Base-by-base conservation (phyloP, 371 early-diverging fungal species). In the Mortierella sp. region DNA sequence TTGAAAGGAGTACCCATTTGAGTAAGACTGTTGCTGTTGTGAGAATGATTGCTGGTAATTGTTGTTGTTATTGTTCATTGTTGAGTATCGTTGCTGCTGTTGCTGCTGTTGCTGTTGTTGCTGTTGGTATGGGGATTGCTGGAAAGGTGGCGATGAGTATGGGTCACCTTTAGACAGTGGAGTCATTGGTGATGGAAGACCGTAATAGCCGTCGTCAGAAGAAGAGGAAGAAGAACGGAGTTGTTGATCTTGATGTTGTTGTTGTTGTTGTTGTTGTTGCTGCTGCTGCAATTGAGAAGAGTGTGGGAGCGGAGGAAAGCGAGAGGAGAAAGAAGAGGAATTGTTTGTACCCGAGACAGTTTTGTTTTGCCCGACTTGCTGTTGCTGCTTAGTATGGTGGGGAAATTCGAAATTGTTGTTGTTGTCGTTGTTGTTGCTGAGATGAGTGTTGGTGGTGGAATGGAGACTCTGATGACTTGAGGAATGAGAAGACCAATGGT, bases 401-500 rank as follows among this genome's bases (percentile, higher is more conserved):
- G 55, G 55, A 55, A 24, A 24, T 24, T 55, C 28, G 13, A 58
- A 58, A 7, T n/a, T n/a, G 24, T 57, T 57, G 68, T 34, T 65
- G 52, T 68, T 68, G 4, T 42, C 63, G 50, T 3, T 19, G 48
- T 48, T 47, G 31, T 7, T 63, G 38, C 3, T 14, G 28, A 13
- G n/a, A 63, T 71, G 71, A 28, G 44, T 47, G 47, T 47, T 71
- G 24, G 5, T 44, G 11, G 44, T 4, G 26, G 44, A 71, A 44
- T 38, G 65, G 65, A 65, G 65, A 65, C 21, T 38, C 34, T 14
- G 65, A 65, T 38, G 19, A 31, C 4, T 71, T 31, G 2, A 6
- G 34, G 65, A 65, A 65, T 65, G 65, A 65, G 65, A 65, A 65
- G 65, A 65, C 65, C 38, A 65, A 38, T 65, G 65, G 65, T 34